A percentile compares a stretch with the other conserved stretches of the same genome.
phyloP scores from a whole-genome alignment of 768 basidiomycete genomes.

The Rhizopogon vulgaris region DNA sequence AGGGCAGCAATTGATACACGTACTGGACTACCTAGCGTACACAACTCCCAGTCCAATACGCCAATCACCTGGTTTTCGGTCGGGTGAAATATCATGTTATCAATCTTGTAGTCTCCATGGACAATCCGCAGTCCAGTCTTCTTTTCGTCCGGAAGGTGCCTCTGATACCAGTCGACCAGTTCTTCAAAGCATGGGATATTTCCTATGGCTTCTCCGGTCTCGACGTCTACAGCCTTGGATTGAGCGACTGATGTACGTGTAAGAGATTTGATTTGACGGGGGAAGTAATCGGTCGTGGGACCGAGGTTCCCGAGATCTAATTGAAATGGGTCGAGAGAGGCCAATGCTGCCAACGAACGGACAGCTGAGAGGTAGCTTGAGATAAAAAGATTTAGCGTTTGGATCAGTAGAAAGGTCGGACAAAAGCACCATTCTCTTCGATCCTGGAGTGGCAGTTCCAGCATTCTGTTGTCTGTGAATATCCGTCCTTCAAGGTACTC shows the following conservation, averaged over 20 bases:
- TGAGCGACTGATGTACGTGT: constrained; percentile 76
- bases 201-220: constrained; percentile 53
- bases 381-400: neutral
- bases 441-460: constrained; percentile 54
- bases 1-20: constrained; percentile 16
- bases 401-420: too few species aligned
- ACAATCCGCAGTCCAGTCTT: constrained; percentile 80
- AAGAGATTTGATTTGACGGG: constrained; percentile 90
- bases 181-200: constrained; percentile 71
- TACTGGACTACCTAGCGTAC: constrained; percentile 89
- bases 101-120: constrained; percentile 97
- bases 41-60: constrained; percentile 96
- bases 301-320: constrained; percentile 72
- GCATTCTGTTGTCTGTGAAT: constrained; percentile 81
- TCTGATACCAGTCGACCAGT: constrained; percentile 70
- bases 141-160: constrained; percentile 70
- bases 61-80: constrained; percentile 90
- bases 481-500: constrained; percentile 92
- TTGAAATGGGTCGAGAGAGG: constrained; percentile 53
- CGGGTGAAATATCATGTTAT: constrained; percentile 93
- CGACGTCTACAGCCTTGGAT: constrained; percentile 59
- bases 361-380: constrained; percentile 76
- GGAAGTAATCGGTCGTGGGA: constrained; percentile 77
- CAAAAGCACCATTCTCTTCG: constrained; percentile 61
- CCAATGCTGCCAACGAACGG: constrained; percentile 61